Percentiles rank a stretch among this genome's conserved stretches.
These are phyloP conservation scores for Gypsophila paniculata DNA, from an alignment of 179 eudicot species.

Conservation along the genomic window DNA sequence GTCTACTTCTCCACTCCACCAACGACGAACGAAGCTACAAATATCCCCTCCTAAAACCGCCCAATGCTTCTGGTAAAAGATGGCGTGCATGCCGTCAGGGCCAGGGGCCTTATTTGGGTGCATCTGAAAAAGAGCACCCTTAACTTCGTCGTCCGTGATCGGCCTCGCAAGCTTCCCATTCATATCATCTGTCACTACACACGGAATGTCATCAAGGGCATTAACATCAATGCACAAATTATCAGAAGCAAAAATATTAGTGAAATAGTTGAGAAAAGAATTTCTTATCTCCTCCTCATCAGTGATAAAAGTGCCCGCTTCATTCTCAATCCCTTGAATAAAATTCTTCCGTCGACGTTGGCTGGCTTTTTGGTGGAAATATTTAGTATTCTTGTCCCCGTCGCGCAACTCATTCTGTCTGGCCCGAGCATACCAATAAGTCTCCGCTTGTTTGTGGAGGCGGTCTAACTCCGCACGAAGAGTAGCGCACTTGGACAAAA, in stretches of 20 bases:
- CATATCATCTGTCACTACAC: neutral
- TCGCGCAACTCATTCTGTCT: neutral
- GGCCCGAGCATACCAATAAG: neutral
- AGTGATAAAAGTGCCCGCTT: rapidly evolving
- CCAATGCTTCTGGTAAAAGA: neutral
- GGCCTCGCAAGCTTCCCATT: neutral
- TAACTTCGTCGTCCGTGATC: neutral
- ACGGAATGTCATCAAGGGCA: neutral
- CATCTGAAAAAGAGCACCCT: neutral
- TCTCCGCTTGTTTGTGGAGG: neutral
- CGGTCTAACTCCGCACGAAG: too few relatives aligned
- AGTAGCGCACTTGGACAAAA: too few relatives aligned
- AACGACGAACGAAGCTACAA: neutral
- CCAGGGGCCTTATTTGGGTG: neutral
- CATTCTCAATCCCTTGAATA: neutral
- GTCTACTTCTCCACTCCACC: neutral
- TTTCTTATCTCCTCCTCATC: neutral
- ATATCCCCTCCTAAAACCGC: neutral
- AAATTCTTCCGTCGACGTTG: neutral
- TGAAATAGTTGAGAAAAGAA: neutral
- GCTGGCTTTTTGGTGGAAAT: slow-evolving; percentile 6
- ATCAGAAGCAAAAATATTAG: neutral
- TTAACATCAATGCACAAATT: too few relatives aligned
- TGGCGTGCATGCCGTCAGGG: neutral
- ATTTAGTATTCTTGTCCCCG: neutral